Percentiles rank a stretch among this genome's conserved stretches.
Conservation (phyloP, 2,329 filamentous ascomycete genomes). For the Nigrospora sphaerica region DNA sequence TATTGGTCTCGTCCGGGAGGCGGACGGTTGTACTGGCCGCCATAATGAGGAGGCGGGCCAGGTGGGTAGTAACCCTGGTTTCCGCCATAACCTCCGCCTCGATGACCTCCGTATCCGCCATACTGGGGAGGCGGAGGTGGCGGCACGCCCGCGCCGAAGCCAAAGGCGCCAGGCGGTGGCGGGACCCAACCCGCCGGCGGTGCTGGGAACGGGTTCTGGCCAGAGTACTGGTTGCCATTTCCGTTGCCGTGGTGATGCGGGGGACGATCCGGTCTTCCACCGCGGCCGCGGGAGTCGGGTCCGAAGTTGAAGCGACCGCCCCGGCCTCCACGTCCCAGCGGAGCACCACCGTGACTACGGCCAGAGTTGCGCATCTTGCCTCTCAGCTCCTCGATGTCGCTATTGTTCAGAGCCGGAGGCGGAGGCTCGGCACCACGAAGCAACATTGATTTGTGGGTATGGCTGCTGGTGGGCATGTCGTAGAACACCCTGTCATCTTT, state of each 20-base stretch:
- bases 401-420: constrained; percentile 62
- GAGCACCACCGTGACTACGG: constrained; percentile 64
- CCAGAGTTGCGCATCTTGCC: constrained; percentile 58
- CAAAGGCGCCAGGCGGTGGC: constrained; percentile 29
- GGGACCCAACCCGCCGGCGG: constrained; percentile 25
- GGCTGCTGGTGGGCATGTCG: constrained; percentile 65
- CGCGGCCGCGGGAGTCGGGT: constrained; percentile 19
- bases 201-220: constrained; percentile 14
- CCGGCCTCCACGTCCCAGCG: constrained; percentile 33
- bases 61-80: constrained; percentile 15
- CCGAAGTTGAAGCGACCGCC: constrained; percentile 23
- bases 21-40: constrained; percentile 16
- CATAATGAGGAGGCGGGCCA: constrained; percentile 12
- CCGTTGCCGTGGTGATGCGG: constrained; percentile 34
- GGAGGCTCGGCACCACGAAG: constrained; percentile 75
- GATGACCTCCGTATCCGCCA: constrained; percentile 8
- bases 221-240: constrained; percentile 25
- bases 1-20: constrained; percentile 12
- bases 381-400: constrained; percentile 68
- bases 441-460: constrained; percentile 89
- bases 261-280: constrained; percentile 9
- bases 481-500: constrained; percentile 63
- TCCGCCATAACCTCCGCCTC: constrained; percentile 14
- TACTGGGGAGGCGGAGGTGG: constrained; percentile 29
- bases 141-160: constrained; percentile 27